Conservation (phyloP, 495 filamentous ascomycete species). For the Talaromyces trachyspermus region DNA sequence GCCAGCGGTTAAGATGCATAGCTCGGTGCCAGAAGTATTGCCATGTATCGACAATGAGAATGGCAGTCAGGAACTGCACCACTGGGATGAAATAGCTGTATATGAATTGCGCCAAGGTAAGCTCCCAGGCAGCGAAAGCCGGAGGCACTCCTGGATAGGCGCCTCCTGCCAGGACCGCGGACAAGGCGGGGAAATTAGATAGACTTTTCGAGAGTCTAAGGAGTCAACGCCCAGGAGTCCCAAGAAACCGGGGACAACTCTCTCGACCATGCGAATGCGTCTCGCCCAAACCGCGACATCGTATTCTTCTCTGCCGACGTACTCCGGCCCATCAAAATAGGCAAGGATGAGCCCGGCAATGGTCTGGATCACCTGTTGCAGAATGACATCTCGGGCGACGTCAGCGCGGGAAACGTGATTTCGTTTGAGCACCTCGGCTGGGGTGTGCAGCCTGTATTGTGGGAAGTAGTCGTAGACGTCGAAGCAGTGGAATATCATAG, state of each 20-base stretch:
- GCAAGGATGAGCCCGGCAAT: slow-evolving; percentile 52
- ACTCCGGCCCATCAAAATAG: slow-evolving; percentile 56
- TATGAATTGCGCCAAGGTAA: slow-evolving; percentile 60
- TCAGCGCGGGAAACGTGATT: slow-evolving; percentile 80
- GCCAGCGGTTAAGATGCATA: slow-evolving; percentile 93
- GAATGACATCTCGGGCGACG: slow-evolving; percentile 75
- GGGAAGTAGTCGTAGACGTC: slow-evolving; percentile 77
- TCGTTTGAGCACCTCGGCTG: slow-evolving; percentile 74
- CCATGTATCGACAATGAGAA: slow-evolving; percentile 82
- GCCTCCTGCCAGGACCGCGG: slow-evolving; percentile 63
- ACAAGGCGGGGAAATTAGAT: slow-evolving; percentile 52
- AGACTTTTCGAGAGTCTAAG: slow-evolving; percentile 26
- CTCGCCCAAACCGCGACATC: slow-evolving; percentile 78
- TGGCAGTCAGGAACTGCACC: slow-evolving; percentile 64
- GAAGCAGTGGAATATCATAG: slow-evolving; percentile 78
- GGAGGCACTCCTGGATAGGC: slow-evolving; percentile 51
- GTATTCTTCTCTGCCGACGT: slow-evolving; percentile 68
- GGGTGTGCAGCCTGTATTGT: slow-evolving; percentile 85
- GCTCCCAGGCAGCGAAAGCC: slow-evolving; percentile 58
- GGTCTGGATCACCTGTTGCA: slow-evolving; percentile 86
- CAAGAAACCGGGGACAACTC: slow-evolving; percentile 54
- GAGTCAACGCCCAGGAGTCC: slow-evolving; percentile 37
- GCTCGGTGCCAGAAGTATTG: slow-evolving; percentile 92
- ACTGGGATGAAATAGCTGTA: slow-evolving; percentile 74
- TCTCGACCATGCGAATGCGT: slow-evolving; percentile 62